Base-by-base conservation (phyloP, 2,329 filamentous ascomycete genomes). In the Parafenestella ontariensis region DNA sequence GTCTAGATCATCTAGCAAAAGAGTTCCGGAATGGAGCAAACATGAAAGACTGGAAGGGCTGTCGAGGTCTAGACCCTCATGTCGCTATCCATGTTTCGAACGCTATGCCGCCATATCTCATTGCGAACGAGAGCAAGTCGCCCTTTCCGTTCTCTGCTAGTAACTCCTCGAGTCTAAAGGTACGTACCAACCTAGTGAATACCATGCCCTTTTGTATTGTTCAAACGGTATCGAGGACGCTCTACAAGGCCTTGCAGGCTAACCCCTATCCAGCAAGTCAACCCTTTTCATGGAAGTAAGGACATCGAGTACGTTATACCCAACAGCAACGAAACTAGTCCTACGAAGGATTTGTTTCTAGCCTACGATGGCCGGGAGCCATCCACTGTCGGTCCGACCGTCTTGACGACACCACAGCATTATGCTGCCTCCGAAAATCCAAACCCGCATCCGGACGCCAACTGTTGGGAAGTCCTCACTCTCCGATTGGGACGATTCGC, bases 1-100 rank as follows among this genome's bases (percentile, higher is more conserved):
- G 83, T 3, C 71, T 77, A 5, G 81, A 85, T 51, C 83, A 86
- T 62, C 56, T 86, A 7, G 80, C 82, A 0, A 79, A 79, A 18
- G 83, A 85, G 64, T 86, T 85, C 70, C 81, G 81, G 46, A 77
- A 79, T 33, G 83, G 83, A 0, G 76, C 74, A 5, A 75, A 76
- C 26, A 85, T 86, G 82, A 74, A 74, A 24, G 75, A 82, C 33
- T 86, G 83, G 83, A 80, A 79, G 46, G 83, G 83, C 3, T 84
- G 82, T 60, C 77, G 83, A 64, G 83, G 83, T 3, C 66, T 85
- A 4, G 79, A 81, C 52, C 70, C 78, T 9, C 73, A 77, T 20
- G 76, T 82, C 10, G 80, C 80, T 6, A 74, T 78, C 3, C 76
- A 79, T 39, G 80, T 83, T 47, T 79, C 78, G 2, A 81, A 80